Percentiles rank a stretch among this genome's conserved stretches.
phyloP scores from a whole-genome alignment of 305 asterid species.

The Andrographis paniculata region DNA sequence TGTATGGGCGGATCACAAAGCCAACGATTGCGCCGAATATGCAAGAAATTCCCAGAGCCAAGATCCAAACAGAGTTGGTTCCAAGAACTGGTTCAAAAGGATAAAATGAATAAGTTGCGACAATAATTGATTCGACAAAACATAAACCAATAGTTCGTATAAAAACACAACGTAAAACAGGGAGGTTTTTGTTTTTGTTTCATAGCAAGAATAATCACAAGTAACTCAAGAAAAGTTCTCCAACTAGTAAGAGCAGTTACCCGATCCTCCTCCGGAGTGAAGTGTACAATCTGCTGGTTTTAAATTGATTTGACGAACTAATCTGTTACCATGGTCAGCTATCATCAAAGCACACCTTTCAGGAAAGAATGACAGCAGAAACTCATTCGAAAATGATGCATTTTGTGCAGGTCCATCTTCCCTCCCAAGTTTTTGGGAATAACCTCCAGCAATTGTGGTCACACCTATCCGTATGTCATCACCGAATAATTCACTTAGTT shows the following conservation, averaged over 20 bases:
- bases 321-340: constrained; percentile 51
- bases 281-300: constrained; percentile 55
- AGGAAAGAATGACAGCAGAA: constrained; percentile 53
- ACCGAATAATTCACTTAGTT: constrained; percentile 9
- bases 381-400: constrained; percentile 54
- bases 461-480: constrained; percentile 44
- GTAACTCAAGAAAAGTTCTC: constrained; percentile 2
- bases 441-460: constrained; percentile 86
- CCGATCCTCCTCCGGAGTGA: constrained; percentile 51
- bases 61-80: constrained; percentile 42
- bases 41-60: constrained; percentile 55
- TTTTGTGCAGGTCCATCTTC: constrained; percentile 61
- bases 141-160: background rate
- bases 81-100: constrained; percentile 40
- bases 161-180: background rate
- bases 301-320: constrained; percentile 63
- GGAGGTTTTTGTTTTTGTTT: background rate
- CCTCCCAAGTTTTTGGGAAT: constrained; percentile 41
- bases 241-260: constrained; percentile 25
- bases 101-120: background rate
- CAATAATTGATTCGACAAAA: background rate
- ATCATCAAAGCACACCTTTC: constrained; percentile 66
- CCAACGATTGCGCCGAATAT: constrained; percentile 54
- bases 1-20: constrained; percentile 55
- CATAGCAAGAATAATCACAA: constrained; percentile 6